Evolutionary conservation across 78 protist genomes (phyloP), one percentile per base, ranked within the genome.

Genomic region (Bigelowiella natans): DNA sequence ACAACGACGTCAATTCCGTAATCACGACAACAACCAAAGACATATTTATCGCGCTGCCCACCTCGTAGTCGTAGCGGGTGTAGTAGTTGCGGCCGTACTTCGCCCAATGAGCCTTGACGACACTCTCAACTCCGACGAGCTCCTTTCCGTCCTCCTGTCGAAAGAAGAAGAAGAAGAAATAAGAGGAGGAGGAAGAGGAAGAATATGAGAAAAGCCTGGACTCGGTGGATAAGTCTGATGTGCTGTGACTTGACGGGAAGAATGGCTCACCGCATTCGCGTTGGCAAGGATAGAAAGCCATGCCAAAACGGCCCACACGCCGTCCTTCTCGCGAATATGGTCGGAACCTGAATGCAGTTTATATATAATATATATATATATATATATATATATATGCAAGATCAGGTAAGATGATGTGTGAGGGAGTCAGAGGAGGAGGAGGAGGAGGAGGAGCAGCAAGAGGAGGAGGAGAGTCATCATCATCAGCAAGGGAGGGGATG

Each of bases 311-410:
- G 93, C 93, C 90, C 90, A 92, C 36, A 92, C 18, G 31, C 99
- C 99, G 89, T 98, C 99, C 93, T 98, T 98, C 95, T 98, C 99
- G 82, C 99, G 94, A 39, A 97, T 90, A 95, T 96, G 98, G 89
- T 94, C 92, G 0, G 96, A 95, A 3, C 97, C 97, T n/a, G n/a
- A n/a, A n/a, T n/a, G n/a, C n/a, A n/a, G n/a, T n/a, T n/a, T n/a
- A n/a, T n/a, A n/a, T n/a, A n/a, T n/a, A n/a, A n/a, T n/a, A n/a
- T n/a, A n/a, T n/a, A n/a, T n/a, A n/a, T n/a, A n/a, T n/a, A n/a
- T n/a, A n/a, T n/a, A n/a, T n/a, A n/a, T n/a, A n/a, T n/a, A n/a
- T n/a, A n/a, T n/a, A n/a, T n/a, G n/a, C n/a, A n/a, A n/a, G n/a
- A 26, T 63, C 31, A 63, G 82, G 82, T 26, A 26, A 28, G 26